Evolutionary conservation across 2,329 filamentous ascomycete genomes (phyloP).

Genomic region (Colletotrichum sp.): DNA sequence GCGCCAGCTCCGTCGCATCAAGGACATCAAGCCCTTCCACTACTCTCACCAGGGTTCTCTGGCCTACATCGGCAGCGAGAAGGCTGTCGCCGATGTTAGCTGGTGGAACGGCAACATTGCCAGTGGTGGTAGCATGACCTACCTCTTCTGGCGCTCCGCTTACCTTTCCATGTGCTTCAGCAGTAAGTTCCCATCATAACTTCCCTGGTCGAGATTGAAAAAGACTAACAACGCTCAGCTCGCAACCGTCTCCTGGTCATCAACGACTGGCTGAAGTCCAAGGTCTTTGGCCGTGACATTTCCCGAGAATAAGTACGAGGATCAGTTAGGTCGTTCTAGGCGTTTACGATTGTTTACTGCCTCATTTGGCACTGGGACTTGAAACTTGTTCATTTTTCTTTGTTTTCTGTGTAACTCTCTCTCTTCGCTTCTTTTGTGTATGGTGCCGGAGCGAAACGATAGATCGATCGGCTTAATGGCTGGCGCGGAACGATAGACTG

Average conservation of each 20-base stretch:
- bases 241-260: slow-evolving; percentile 93
- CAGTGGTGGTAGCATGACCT: slow-evolving; percentile 90
- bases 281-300: slow-evolving; percentile 94
- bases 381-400: slow-evolving; percentile 5
- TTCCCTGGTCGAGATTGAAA: neutral
- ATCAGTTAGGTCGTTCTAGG: slow-evolving; percentile 44
- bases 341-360: slow-evolving; percentile 1
- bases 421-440: slow-evolving; percentile 10
- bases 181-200: slow-evolving; percentile 70
- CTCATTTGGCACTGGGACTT: neutral
- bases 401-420: neutral
- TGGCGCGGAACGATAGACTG: slow-evolving; percentile 18
- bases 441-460: slow-evolving; percentile 20
- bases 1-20: slow-evolving; percentile 85
- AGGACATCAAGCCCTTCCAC: slow-evolving; percentile 96
- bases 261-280: slow-evolving; percentile 96
- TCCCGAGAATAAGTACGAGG: slow-evolving; percentile 80
- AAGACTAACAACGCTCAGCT: slow-evolving; percentile 54
- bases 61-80: slow-evolving; percentile 98
- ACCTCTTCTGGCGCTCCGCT: slow-evolving; percentile 97
- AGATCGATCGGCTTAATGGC: slow-evolving; percentile 21
- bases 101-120: slow-evolving; percentile 98
- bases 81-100: slow-evolving; percentile 94
- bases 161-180: slow-evolving; percentile 99
- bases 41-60: slow-evolving; percentile 97